phyloP scores from a whole-genome alignment of 2,329 filamentous ascomycete species.

The Paecilomyces formosus region DNA sequence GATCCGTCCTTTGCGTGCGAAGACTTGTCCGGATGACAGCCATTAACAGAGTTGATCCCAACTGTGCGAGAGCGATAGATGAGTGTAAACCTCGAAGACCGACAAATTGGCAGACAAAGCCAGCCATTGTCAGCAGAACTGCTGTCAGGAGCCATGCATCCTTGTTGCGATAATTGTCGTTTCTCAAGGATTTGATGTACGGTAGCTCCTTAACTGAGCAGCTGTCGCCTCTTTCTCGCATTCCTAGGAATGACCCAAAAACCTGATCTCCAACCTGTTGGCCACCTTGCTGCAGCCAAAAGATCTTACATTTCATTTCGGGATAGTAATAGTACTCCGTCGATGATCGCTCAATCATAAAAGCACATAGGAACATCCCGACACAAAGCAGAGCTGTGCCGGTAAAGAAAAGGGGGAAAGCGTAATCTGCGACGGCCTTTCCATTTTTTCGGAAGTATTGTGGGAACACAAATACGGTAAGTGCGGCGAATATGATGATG shows the following conservation, averaged over 20 bases:
- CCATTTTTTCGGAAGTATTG: conserved; percentile 18
- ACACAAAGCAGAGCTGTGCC: conserved; percentile 24
- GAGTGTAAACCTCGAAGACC: conserved; percentile 30
- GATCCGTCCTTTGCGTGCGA: conserved; percentile 22
- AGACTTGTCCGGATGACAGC: conserved; percentile 26
- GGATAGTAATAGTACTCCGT: conserved; percentile 16
- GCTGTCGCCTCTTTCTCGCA: conserved; percentile 13
- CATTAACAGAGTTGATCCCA: conserved; percentile 31
- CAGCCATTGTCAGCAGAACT: conserved; percentile 19
- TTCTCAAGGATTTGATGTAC: conserved; percentile 23
- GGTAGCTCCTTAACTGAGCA: conserved; percentile 8
- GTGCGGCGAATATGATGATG: conserved; percentile 17
- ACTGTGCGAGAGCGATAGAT: conserved; percentile 26
- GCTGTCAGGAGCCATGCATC: conserved; percentile 13
- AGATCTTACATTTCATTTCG: conserved; percentile 21
- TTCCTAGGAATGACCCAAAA: conserved; percentile 28
- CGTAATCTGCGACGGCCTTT: conserved; percentile 18
- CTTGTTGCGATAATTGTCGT: conserved; percentile 7
- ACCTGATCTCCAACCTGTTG: conserved; percentile 32
- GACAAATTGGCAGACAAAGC: conserved; percentile 33
- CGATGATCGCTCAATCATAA: conserved; percentile 26
- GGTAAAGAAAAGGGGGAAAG: conserved; percentile 25
- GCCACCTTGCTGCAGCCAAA: conserved; percentile 32
- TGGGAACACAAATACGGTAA: conserved; percentile 23
- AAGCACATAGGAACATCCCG: conserved; percentile 28